Evolutionary conservation across 2,329 filamentous ascomycete genomes (phyloP).

Genomic region (Parastagonospora nodorum): DNA sequence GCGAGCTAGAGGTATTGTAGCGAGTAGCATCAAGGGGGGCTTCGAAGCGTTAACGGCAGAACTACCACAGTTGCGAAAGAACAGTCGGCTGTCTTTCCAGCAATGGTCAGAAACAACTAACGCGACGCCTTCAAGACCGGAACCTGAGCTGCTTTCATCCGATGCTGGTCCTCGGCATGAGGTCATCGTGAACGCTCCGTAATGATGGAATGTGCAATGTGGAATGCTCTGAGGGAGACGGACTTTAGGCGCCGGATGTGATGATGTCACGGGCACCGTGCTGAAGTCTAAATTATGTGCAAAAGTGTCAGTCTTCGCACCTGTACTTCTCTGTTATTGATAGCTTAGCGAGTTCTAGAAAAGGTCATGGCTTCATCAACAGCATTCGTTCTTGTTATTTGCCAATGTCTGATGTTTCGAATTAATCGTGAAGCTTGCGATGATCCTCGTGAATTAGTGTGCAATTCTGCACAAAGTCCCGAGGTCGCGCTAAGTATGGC

Average conservation of each 20-base stretch:
- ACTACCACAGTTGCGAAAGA: constrained; percentile 16
- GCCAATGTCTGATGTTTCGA: too few relatives aligned
- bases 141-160: constrained; percentile 8
- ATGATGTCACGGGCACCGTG: background rate
- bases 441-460: too few relatives aligned
- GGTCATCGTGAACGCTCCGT: constrained; percentile 2
- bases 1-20: constrained; percentile 18
- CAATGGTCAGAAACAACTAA: constrained; percentile 7
- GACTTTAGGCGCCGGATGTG: background rate
- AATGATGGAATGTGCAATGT: background rate
- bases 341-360: too few relatives aligned
- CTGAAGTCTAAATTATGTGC: background rate
- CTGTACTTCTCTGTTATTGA: too few relatives aligned
- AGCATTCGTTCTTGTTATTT: too few relatives aligned
- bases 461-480: background rate
- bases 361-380: too few relatives aligned
- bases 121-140: background rate
- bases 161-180: background rate
- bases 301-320: background rate
- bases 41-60: constrained; percentile 13
- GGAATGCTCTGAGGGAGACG: background rate
- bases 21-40: constrained; percentile 23
- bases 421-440: too few relatives aligned
- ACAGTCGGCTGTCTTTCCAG: constrained; percentile 4
- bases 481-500: background rate